phyloP scores from a whole-genome alignment of 768 basidiomycete genomes.

The Russula earlei region DNA sequence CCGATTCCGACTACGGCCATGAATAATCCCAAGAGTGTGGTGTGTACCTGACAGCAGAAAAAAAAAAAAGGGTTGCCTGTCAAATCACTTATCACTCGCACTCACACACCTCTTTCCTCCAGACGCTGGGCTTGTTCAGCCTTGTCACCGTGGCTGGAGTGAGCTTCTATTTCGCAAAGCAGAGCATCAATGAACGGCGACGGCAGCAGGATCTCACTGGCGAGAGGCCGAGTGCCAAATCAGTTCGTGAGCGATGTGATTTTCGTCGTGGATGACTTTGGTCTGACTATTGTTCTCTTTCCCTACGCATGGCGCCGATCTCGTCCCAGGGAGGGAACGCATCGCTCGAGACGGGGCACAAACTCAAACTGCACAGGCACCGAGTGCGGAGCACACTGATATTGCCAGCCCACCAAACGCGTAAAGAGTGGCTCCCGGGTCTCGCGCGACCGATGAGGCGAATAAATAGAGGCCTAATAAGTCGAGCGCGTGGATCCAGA shows the following conservation, averaged over 20 bases:
- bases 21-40: constrained; percentile 18
- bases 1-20: background rate
- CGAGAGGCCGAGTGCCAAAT: too few species aligned
- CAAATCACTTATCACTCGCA: constrained; percentile 14
- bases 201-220: constrained; percentile 26
- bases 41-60: background rate
- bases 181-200: constrained; percentile 30
- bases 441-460: too few species aligned
- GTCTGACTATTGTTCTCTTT: constrained; percentile 17
- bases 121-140: constrained; percentile 29
- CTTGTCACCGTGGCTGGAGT: constrained; percentile 30
- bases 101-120: background rate
- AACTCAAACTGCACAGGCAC: background rate
- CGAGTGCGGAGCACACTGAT: background rate
- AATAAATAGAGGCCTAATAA: too few species aligned
- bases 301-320: background rate
- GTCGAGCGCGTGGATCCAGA: too few species aligned
- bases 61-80: background rate
- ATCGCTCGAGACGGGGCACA: constrained; percentile 1
- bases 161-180: constrained; percentile 32
- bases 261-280: too few species aligned
- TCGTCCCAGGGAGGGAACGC: constrained; percentile 8
- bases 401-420: background rate
- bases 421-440: too few species aligned
- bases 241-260: too few species aligned